Base-by-base conservation (phyloP, 768 basidiomycete genomes). In the Tephrocybe sp. region DNA sequence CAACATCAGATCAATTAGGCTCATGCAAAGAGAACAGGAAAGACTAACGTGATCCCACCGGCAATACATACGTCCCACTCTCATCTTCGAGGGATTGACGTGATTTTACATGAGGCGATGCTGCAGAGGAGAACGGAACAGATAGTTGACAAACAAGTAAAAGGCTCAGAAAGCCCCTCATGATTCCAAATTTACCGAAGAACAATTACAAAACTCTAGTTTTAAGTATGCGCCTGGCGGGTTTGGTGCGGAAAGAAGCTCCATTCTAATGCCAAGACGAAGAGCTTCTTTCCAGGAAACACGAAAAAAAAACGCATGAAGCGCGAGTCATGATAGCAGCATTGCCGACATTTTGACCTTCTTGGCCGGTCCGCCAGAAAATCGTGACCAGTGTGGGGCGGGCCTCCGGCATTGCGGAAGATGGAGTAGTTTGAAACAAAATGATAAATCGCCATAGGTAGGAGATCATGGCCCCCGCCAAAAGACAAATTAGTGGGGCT, bases 51-150 rank as follows among this genome's bases (percentile, higher is more conserved):
- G 59, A 59, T 11, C 59, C 63, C 18, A 57, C 54, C 19, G 63
- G 60, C 9, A 59, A 16, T 18, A 64, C 49, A 50, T 64, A 64
- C 40, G 60, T 51, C 28, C 25, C 40, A 37, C 60, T 64, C 28
- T 64, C 43, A 46, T 64, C 62, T 3, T 46, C 31, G 4, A 53
- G 52, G 9, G 60, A 61, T 44, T 64, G 62, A 6, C 62, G 58
- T 2, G 21, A 11, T 24, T 32, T n/a, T n/a, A n/a, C n/a, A n/a
- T n/a, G n/a, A n/a, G n/a, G n/a, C n/a, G 9, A 34, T 53, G 32
- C 13, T 12, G 19, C 9, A 31, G 25, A 21, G 44, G 24, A 18
- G 44, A 36, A 11, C 43, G 50, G 30, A 36, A 50, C 44, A 27
- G 35, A 38, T 12, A 59, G 25, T 8, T 38, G 45, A 26, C 49